Evolutionary conservation across 148 eudicot genomes (phyloP), one percentile per base, ranked within the genome.

Genomic region (Beta vulgaris): DNA sequence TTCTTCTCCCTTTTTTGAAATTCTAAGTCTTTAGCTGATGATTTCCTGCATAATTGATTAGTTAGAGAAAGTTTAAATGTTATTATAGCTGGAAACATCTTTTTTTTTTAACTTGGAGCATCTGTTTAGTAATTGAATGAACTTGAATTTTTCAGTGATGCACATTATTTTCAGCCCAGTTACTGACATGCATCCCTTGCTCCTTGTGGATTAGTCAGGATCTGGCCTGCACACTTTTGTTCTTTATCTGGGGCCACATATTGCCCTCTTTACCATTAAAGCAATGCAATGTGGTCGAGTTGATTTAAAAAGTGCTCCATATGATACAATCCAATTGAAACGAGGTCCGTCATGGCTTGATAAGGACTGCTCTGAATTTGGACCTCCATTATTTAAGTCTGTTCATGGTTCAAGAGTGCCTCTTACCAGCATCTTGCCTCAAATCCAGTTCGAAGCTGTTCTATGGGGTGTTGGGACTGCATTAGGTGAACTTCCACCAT

Each of bases 201-300:
- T 68, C 73, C 25, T 48, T 42, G 32, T 79, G 28, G 32, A 53
- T 83, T 75, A 36, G 70, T 16, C 85, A 95, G 99, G 99, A 76
- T 92, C 97, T 71, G 99, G 99, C 34, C 84, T 95, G 86, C 99
- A 95, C 80, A 95, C 99, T 42, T 95, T 95, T 87, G 97, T 95
- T 67, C 88, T 95, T 32, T 95, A 95, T 83, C 79, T 95, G 76
- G 99, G 99, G 74, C 99, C 99, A 64, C 99, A 95, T 81, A 89
- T 95, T 68, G 96, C 99, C 14, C 86, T 95, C n/a, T 95, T 95
- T 83, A 92, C 99, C 3, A 87, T 95, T 73, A 95, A 95, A 81
- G 94, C 99, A 65, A 86, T 85, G 88, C 87, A 95, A 63, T 95
- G 97, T 88, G 97, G 99, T 26, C 87, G 99, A 76, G 91, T 95